A percentile compares a stretch with the other conserved stretches of the same genome.
Conservation (phyloP, 2,329 filamentous ascomycete species). For the Ophioceras dolichostomum region DNA sequence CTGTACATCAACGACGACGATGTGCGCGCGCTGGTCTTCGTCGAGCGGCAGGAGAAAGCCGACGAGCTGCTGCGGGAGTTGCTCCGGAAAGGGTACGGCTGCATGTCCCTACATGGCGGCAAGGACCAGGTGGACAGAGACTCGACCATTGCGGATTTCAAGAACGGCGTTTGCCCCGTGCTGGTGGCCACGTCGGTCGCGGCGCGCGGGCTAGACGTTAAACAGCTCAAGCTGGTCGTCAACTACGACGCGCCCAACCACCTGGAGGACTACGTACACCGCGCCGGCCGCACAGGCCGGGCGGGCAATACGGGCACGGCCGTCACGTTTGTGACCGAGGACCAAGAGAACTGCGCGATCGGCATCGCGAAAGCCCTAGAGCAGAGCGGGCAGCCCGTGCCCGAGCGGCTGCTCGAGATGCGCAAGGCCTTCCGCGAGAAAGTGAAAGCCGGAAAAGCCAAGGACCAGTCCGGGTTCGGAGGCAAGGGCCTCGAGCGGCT, state of each 20-base stretch:
- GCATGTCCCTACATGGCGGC: slow-evolving; percentile 87
- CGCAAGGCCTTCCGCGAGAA: slow-evolving; percentile 71
- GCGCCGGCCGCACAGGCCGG: slow-evolving; percentile 84
- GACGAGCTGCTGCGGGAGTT: slow-evolving; percentile 69
- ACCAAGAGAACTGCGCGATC: slow-evolving; percentile 81
- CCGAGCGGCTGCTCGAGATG: slow-evolving; percentile 55
- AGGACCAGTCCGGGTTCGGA: slow-evolving; percentile 81
- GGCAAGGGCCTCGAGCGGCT: slow-evolving; percentile 88
- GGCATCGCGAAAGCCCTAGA: slow-evolving; percentile 87
- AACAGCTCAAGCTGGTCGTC: slow-evolving; percentile 88
- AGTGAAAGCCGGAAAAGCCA: slow-evolving; percentile 84
- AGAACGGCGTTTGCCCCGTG: slow-evolving; percentile 77
- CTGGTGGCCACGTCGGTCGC: slow-evolving; percentile 92
- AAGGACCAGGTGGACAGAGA: slow-evolving; percentile 91
- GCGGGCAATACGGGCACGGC: slow-evolving; percentile 92
- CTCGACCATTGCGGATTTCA: slow-evolving; percentile 87
- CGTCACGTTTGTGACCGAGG: slow-evolving; percentile 84
- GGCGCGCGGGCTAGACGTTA: slow-evolving; percentile 88
- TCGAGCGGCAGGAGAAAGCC: slow-evolving; percentile 82
- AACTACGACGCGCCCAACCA: slow-evolving; percentile 94
- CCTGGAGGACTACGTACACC: slow-evolving; percentile 91
- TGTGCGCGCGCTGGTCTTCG: slow-evolving; percentile 79
- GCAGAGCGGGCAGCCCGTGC: slow-evolving; percentile 76
- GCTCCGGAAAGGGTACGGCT: slow-evolving; percentile 75
- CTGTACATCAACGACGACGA: slow-evolving; percentile 82